These are phyloP conservation scores for Kwoniella heveanensis DNA, from an alignment of 768 basidiomycete species.

Conservation along the genomic window DNA sequence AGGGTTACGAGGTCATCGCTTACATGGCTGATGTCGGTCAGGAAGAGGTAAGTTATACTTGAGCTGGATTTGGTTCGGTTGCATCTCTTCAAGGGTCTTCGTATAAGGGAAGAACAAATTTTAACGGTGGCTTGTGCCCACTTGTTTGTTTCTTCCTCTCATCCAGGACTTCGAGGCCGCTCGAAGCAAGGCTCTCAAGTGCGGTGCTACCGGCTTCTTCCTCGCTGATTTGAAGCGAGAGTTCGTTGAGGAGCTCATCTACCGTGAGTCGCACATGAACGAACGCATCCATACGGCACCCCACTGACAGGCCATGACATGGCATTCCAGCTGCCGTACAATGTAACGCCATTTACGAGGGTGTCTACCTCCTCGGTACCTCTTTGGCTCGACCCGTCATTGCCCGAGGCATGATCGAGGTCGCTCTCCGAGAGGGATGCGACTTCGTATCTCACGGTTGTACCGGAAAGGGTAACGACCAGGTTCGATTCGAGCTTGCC, in stretches of 20 bases:
- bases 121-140: not conserved
- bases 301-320: not conserved
- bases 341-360: constrained; percentile 99
- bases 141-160: not conserved
- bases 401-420: constrained; percentile 95
- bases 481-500: constrained; percentile 97
- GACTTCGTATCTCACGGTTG: constrained; percentile 97
- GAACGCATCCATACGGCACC: not conserved
- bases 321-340: constrained; percentile 71
- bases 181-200: constrained; percentile 79
- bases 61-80: not conserved
- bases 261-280: constrained; percentile 59
- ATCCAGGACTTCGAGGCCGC: constrained; percentile 88
- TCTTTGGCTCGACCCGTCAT: constrained; percentile 98
- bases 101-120: not conserved
- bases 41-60: constrained; percentile 45
- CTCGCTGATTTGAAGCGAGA: constrained; percentile 91
- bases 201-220: constrained; percentile 97
- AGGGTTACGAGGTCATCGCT: constrained; percentile 94
- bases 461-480: constrained; percentile 99
- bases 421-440: constrained; percentile 89
- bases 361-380: constrained; percentile 95
- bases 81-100: not conserved
- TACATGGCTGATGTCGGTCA: constrained; percentile 66
- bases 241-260: constrained; percentile 94